These are phyloP conservation scores for Helicocarpus griseus DNA, from an alignment of 2,329 filamentous ascomycete genomes.

Conservation along the genomic window DNA sequence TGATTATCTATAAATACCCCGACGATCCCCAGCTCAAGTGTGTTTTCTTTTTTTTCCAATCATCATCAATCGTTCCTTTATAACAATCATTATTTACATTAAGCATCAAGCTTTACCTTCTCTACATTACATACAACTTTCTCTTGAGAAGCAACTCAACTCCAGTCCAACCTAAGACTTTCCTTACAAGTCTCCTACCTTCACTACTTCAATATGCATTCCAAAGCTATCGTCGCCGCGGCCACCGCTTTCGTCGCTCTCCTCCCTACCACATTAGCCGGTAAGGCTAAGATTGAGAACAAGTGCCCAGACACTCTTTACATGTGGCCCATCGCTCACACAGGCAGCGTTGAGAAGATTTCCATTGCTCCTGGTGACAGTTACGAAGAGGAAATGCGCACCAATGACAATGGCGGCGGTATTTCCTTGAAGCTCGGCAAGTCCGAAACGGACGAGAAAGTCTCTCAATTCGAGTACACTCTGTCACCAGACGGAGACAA, in stretches of 20 bases:
- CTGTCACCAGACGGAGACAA: conserved; percentile 18
- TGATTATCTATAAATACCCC: conserved; percentile 13
- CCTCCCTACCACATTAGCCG: conserved; percentile 19
- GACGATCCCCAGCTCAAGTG: background rate
- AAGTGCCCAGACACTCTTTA: conserved; percentile 28
- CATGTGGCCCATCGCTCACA: conserved; percentile 31
- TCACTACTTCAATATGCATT: conserved; percentile 25
- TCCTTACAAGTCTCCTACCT: background rate
- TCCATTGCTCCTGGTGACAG: conserved; percentile 25
- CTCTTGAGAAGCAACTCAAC: conserved; percentile 2
- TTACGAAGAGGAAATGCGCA: conserved; percentile 26
- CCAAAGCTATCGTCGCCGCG: conserved; percentile 25
- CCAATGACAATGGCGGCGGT: conserved; percentile 30
- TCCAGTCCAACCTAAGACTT: background rate
- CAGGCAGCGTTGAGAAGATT: conserved; percentile 24
- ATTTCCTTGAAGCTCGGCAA: conserved; percentile 34
- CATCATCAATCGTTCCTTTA: too few species aligned
- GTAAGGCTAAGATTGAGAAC: conserved; percentile 29
- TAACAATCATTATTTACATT: conserved; percentile 6
- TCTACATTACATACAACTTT: background rate
- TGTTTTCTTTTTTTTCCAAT: conserved; percentile 1
- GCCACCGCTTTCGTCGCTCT: conserved; percentile 23
- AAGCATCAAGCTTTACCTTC: background rate
- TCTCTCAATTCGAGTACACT: conserved; percentile 37
- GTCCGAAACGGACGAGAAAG: conserved; percentile 20